Conservation (phyloP, 176 grass and related monocot genomes). For the Eleusine indica region DNA sequence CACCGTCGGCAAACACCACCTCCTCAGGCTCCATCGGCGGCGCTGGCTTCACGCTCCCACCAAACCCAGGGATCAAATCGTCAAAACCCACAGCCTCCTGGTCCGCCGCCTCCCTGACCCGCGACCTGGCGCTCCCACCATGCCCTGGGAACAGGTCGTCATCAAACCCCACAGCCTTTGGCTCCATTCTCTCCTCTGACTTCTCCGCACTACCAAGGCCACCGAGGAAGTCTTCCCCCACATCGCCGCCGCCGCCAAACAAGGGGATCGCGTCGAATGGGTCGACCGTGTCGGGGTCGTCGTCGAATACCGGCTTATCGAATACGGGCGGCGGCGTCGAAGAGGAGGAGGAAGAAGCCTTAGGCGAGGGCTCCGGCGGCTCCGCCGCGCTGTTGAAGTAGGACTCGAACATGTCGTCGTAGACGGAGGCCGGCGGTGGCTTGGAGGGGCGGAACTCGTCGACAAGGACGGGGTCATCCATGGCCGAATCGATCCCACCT, state of each 20-base stretch:
- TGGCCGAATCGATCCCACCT: constrained; percentile 24
- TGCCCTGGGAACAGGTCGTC: constrained; percentile 59
- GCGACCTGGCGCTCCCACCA: constrained; percentile 38
- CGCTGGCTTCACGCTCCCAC: constrained; percentile 13
- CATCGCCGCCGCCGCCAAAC: constrained; percentile 46
- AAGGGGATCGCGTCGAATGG: constrained; percentile 47
- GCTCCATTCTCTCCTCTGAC: constrained; percentile 3
- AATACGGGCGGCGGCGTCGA: constrained; percentile 36
- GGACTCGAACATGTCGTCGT: constrained; percentile 54
- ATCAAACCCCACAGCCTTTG: constrained; percentile 40
- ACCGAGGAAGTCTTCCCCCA: constrained; percentile 49
- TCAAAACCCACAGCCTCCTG: constrained; percentile 30
- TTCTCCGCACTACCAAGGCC: constrained; percentile 36
- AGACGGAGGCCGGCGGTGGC: constrained; percentile 34
- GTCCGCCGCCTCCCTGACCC: constrained; percentile 7
- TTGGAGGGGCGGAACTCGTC: constrained; percentile 27
- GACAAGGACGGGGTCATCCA: constrained; percentile 55
- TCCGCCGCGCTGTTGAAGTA: constrained; percentile 27
- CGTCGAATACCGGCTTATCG: constrained; percentile 54
- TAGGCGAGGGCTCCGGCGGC: constrained; percentile 28
- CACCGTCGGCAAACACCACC: constrained; percentile 43
- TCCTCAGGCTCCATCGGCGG: constrained; percentile 2
- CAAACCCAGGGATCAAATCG: constrained; percentile 60
- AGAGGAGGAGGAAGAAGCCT: constrained; percentile 31
- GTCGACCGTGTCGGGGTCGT: constrained; percentile 27